These are phyloP conservation scores for Microstroma glucosiphilum DNA, from an alignment of 1,284 basidiomycete species.

Conservation along the genomic window DNA sequence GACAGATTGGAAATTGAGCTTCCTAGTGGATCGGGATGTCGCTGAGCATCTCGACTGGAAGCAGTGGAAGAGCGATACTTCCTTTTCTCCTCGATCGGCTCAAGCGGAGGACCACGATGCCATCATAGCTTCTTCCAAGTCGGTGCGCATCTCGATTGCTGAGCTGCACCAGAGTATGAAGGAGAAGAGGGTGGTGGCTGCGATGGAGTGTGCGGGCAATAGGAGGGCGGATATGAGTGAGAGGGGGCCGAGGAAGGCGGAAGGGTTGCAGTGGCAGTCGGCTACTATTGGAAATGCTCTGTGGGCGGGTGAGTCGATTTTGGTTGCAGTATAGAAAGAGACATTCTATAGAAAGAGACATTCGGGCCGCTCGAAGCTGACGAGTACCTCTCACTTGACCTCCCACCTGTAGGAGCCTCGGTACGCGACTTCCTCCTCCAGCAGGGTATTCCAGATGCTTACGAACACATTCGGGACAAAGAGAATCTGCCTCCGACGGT, in stretches of 20 bases:
- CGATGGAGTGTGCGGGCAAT: conserved; percentile 35
- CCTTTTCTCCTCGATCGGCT: neutral
- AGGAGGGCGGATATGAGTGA: conserved; percentile 24
- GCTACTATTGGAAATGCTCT: conserved; percentile 29
- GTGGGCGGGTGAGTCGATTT: conserved; percentile 13
- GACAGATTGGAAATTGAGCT: conserved; percentile 15
- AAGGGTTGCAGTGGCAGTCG: conserved; percentile 30
- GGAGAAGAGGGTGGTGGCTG: conserved; percentile 20
- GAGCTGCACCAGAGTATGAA: conserved; percentile 14
- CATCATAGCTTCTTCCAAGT: neutral
- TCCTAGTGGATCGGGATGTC: conserved; percentile 15
- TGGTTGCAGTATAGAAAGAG: no score
- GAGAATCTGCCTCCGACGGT: conserved; percentile 20
- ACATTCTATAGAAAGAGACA: no score
- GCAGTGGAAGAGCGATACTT: neutral
- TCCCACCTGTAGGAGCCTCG: conserved; percentile 15
- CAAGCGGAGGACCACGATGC: neutral
- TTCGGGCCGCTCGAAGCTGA: no score
- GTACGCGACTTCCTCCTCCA: conserved; percentile 22
- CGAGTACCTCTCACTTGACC: no score
- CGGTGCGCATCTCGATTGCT: conserved; percentile 9
- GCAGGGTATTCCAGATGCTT: conserved; percentile 26
- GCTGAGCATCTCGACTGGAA: neutral
- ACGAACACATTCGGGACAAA: conserved; percentile 15
- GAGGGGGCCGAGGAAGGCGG: conserved; percentile 15